Conservation (phyloP, 805 yeast species). For the Peterozyma xylosa region DNA sequence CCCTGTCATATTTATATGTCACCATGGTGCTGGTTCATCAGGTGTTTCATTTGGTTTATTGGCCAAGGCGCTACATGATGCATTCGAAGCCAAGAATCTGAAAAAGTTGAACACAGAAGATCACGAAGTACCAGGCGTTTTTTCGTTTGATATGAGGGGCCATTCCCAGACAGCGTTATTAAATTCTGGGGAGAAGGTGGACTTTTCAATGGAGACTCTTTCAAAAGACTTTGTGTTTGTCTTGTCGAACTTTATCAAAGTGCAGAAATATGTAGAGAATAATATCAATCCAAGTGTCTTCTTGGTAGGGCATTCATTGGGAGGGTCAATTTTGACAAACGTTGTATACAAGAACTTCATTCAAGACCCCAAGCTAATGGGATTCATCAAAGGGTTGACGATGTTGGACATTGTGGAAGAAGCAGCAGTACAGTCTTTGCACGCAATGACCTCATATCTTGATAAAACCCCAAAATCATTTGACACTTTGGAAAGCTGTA, state of each 20-base stretch:
- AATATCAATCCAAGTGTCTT: conserved; percentile 32
- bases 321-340: conserved; percentile 76
- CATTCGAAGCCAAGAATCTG: conserved; percentile 19
- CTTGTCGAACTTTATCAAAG: conserved; percentile 28
- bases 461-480: conserved; percentile 59
- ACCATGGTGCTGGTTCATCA: conserved; percentile 95
- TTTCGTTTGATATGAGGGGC: conserved; percentile 77
- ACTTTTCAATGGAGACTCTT: conserved; percentile 42
- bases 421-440: conserved; percentile 67
- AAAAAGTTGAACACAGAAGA: conserved; percentile 14
- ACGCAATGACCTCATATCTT: conserved; percentile 61
- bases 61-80: conserved; percentile 31
- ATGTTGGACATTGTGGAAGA: conserved; percentile 94
- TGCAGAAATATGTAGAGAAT: conserved; percentile 9
- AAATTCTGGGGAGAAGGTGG: conserved; percentile 18
- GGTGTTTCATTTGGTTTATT: conserved; percentile 68
- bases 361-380: conserved; percentile 10
- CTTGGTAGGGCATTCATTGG: conserved; percentile 85
- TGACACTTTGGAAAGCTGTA: conserved; percentile 43
- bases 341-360: conserved; percentile 25
- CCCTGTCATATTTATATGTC: conserved; percentile 61
- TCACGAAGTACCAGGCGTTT: conserved; percentile 46
- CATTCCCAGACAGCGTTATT: conserved; percentile 53
- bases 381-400: conserved; percentile 53
- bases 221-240: conserved; percentile 51